These are phyloP conservation scores for Tuber umbilicatum DNA, from an alignment of 495 filamentous ascomycete species.

Conservation along the genomic window DNA sequence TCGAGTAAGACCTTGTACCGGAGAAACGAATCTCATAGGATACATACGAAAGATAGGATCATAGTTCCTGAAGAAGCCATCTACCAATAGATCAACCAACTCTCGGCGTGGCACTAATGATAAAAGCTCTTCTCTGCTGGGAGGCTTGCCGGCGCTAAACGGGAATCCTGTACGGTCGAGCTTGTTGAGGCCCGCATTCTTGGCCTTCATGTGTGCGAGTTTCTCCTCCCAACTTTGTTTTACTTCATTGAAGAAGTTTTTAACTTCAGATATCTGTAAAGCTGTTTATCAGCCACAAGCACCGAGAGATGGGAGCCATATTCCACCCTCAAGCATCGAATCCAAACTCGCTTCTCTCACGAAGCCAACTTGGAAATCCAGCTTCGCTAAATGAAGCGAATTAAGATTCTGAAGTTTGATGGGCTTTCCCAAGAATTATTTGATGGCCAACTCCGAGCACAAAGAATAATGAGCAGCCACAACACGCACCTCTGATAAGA, in stretches of 20 bases:
- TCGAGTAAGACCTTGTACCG: slow-evolving; percentile 44
- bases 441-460: slow-evolving; percentile 14
- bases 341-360: slow-evolving; percentile 32
- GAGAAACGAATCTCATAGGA: slow-evolving; percentile 43
- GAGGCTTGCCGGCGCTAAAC: slow-evolving; percentile 61
- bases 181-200: slow-evolving; percentile 39
- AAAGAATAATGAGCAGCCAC: slow-evolving; percentile 34
- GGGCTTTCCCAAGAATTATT: slow-evolving; percentile 10
- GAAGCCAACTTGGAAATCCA: slow-evolving; percentile 27
- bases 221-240: slow-evolving; percentile 65
- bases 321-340: slow-evolving; percentile 21
- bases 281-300: slow-evolving; percentile 23
- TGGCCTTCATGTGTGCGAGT: slow-evolving; percentile 31
- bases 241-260: slow-evolving; percentile 71
- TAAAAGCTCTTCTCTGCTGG: slow-evolving; percentile 67
- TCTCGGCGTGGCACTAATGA: slow-evolving; percentile 65
- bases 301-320: background rate
- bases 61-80: slow-evolving; percentile 65
- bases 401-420: slow-evolving; percentile 24
- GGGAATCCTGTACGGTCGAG: slow-evolving; percentile 46
- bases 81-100: slow-evolving; percentile 70
- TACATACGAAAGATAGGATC: slow-evolving; percentile 63
- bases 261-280: slow-evolving; percentile 80
- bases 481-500: slow-evolving; percentile 68
- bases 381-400: slow-evolving; percentile 30